These are phyloP conservation scores for Violaceomyces palustris DNA, from an alignment of 1,284 basidiomycete genomes.

Conservation along the genomic window DNA sequence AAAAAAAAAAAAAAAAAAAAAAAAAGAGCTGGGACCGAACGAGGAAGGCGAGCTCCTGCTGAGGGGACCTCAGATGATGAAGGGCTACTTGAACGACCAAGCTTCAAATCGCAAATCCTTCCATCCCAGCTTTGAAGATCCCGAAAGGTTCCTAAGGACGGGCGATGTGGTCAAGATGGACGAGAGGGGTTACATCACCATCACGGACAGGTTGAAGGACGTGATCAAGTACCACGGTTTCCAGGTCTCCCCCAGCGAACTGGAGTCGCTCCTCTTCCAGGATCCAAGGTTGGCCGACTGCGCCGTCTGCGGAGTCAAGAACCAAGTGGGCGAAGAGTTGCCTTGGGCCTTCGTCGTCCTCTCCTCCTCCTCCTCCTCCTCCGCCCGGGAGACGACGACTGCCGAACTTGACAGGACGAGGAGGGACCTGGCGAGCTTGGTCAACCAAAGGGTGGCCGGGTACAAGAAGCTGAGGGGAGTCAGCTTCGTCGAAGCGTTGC, in stretches of 20 bases:
- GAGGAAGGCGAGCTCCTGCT: constrained; percentile 46
- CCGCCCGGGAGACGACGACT: constrained; percentile 15
- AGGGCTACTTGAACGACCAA: constrained; percentile 48
- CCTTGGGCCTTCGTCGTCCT: constrained; percentile 40
- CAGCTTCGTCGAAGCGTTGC: constrained; percentile 43
- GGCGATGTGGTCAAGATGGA: constrained; percentile 47
- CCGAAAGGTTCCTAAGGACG: constrained; percentile 34
- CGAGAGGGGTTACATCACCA: constrained; percentile 39
- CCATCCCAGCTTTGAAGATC: constrained; percentile 8
- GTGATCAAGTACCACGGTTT: constrained; percentile 52
- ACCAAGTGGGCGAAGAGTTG: constrained; percentile 30
- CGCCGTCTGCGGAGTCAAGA: constrained; percentile 35
- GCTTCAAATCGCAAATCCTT: constrained; percentile 42
- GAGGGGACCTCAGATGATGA: constrained; percentile 50
- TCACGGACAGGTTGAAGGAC: constrained; percentile 48
- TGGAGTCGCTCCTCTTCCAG: constrained; percentile 39
- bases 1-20: no score
- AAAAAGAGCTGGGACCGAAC: constrained; percentile 30
- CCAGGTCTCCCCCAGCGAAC: constrained; percentile 48
- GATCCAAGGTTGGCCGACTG: constrained; percentile 30
- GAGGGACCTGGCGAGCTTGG: constrained; percentile 17
- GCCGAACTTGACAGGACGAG: constrained; percentile 6
- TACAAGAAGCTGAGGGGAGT: constrained; percentile 47
- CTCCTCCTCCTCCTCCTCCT: constrained; percentile 7
- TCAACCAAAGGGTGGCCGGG: constrained; percentile 41